These are phyloP conservation scores for Coemansia umbellata DNA, from an alignment of 192 early-diverging fungal genomes.

Conservation along the genomic window DNA sequence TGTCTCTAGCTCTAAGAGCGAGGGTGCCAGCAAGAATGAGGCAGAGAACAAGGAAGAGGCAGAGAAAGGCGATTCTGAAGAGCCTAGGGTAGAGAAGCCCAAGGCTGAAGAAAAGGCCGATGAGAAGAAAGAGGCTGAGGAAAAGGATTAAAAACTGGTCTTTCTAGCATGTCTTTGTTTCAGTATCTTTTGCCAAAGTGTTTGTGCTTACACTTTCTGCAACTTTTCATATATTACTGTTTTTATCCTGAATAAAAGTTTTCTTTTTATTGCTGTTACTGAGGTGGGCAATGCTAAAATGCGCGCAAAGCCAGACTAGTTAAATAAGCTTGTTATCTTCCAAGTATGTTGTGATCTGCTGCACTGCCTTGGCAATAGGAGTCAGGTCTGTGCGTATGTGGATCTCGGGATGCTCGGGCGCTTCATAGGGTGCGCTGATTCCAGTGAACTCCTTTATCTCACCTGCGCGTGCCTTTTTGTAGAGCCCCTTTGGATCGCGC, in stretches of 20 bases:
- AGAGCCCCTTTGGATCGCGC: constrained; percentile 92
- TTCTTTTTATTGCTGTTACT: no score
- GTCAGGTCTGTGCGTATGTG: constrained; percentile 77
- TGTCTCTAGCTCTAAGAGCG: constrained; percentile 20
- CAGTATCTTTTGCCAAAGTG: neutral
- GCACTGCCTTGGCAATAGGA: constrained; percentile 55
- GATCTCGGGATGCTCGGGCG: constrained; percentile 75
- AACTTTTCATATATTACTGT: neutral
- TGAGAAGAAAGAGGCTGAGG: constrained; percentile 9
- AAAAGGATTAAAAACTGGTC: constrained; percentile 19
- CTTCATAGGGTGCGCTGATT: constrained; percentile 89
- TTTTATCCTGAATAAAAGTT: neutral
- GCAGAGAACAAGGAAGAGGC: constrained; percentile 32
- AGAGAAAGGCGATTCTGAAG: constrained; percentile 23
- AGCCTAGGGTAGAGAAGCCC: neutral
- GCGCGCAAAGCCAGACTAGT: no score
- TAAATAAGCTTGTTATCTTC: constrained; percentile 25
- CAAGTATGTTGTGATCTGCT: constrained; percentile 33
- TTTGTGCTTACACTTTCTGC: neutral
- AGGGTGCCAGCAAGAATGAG: constrained; percentile 24
- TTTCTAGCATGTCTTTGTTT: no score
- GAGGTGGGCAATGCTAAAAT: no score
- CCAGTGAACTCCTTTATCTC: constrained; percentile 97
- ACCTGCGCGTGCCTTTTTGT: constrained; percentile 92
- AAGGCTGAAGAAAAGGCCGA: neutral